Evolutionary conservation across 257 asterid species (phyloP).

Genomic region (Nicotiana attenuata): DNA sequence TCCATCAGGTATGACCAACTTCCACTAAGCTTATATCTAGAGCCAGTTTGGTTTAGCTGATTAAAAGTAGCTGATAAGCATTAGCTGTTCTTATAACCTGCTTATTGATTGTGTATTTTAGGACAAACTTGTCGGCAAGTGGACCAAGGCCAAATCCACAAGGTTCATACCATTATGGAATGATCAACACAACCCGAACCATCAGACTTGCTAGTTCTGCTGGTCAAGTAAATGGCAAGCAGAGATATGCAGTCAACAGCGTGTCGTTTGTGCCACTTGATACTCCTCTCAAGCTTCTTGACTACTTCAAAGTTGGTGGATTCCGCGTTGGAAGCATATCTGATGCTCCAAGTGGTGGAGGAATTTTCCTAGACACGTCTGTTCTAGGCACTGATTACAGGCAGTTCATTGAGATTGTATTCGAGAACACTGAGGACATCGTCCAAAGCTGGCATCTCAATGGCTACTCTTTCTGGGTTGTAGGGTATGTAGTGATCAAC

Average conservation of each 20-base stretch:
- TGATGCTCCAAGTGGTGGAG: constrained; percentile 66
- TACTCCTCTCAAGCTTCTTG: constrained; percentile 24
- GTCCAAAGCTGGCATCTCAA: constrained; percentile 77
- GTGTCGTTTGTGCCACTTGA: constrained; percentile 25
- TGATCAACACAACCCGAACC: constrained; percentile 25
- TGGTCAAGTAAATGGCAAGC: constrained; percentile 25
- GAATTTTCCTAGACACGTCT: constrained; percentile 69
- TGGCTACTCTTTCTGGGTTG: constrained; percentile 85
- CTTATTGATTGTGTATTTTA: not conserved
- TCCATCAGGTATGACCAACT: constrained; percentile 42
- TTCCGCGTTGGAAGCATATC: constrained; percentile 26
- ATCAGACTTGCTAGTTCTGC: constrained; percentile 20
- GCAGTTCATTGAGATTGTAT: constrained; percentile 60
- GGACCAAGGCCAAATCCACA: constrained; percentile 31
- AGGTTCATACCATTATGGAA: constrained; percentile 29
- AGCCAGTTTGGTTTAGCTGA: not conserved
- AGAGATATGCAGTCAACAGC: constrained; percentile 25
- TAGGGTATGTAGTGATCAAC: constrained; percentile 44
- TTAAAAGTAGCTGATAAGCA: not conserved
- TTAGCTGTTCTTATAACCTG: not conserved
- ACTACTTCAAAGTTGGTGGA: constrained; percentile 23
- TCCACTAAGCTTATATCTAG: not conserved
- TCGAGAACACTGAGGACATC: constrained; percentile 63
- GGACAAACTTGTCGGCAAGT: constrained; percentile 27
- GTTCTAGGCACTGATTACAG: constrained; percentile 73